Percentiles rank a stretch among this genome's conserved stretches.
Evolutionary conservation across 2,329 filamentous ascomycete species (phyloP).

Genomic region (Monascus ruber): DNA sequence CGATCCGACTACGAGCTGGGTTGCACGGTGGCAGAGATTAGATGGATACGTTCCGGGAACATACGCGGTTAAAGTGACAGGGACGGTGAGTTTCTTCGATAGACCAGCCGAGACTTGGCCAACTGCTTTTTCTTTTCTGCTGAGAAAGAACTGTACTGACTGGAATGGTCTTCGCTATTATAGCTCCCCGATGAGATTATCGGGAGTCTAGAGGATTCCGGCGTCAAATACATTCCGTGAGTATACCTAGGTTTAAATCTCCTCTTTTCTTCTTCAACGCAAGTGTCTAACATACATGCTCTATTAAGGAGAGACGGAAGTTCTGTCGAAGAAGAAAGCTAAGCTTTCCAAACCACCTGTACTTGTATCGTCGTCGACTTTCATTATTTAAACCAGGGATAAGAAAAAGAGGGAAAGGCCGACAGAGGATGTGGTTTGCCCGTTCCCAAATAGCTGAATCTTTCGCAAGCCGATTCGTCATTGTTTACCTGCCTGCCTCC

Average conservation of each 20-base stretch:
- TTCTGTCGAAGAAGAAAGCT: constrained; percentile 33
- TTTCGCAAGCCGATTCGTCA: no score
- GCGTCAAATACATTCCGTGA: constrained; percentile 50
- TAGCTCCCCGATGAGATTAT: constrained; percentile 48
- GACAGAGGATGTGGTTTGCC: no score
- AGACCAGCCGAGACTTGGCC: background rate
- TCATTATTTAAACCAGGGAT: no score
- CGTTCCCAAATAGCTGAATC: no score
- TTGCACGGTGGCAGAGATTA: constrained; percentile 90
- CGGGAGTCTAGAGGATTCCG: constrained; percentile 45
- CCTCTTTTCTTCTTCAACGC: no score
- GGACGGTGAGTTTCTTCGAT: constrained; percentile 43
- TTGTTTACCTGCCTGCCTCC: no score
- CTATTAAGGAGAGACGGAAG: constrained; percentile 33
- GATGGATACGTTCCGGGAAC: constrained; percentile 79
- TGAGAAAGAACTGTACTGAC: background rate
- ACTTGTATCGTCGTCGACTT: no score
- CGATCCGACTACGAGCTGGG: constrained; percentile 78
- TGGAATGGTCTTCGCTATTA: background rate
- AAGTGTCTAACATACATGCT: background rate
- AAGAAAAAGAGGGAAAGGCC: no score
- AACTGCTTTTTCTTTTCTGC: no score
- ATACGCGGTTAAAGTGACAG: constrained; percentile 91
- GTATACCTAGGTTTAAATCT: constrained; percentile 8
- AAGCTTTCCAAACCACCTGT: constrained; percentile 1